These are phyloP conservation scores for Mallotus japonicus DNA, from an alignment of 441 rosid genomes.

Conservation along the genomic window DNA sequence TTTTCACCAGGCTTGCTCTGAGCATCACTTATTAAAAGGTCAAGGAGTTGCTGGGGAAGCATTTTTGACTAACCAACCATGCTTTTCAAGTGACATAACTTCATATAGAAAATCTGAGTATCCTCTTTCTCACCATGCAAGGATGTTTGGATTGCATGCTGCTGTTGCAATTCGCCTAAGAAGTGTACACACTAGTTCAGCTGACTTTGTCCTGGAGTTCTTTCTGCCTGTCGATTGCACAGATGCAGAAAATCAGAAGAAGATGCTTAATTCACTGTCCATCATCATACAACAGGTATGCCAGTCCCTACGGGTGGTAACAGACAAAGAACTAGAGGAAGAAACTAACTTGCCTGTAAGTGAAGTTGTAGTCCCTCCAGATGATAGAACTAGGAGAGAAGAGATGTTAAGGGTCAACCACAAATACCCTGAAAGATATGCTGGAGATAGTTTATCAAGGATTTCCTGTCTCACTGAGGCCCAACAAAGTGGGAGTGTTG, in stretches of 20 bases:
- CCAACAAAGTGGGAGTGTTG: slow-evolving; percentile 30
- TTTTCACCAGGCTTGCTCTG: slow-evolving; percentile 89
- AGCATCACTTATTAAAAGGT: slow-evolving; percentile 87
- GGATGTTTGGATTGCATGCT: slow-evolving; percentile 66
- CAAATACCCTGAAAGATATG: slow-evolving; percentile 34
- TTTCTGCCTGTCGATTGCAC: slow-evolving; percentile 73
- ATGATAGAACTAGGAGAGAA: slow-evolving; percentile 31
- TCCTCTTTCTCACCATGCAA: slow-evolving; percentile 91
- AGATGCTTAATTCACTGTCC: slow-evolving; percentile 66
- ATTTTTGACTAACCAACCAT: slow-evolving; percentile 75
- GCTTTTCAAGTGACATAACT: slow-evolving; percentile 74
- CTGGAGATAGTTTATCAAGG: slow-evolving; percentile 37
- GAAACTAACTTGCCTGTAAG: slow-evolving; percentile 37
- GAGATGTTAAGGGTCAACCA: slow-evolving; percentile 29
- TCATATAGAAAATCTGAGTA: slow-evolving; percentile 57
- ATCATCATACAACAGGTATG: slow-evolving; percentile 62
- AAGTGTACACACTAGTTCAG: slow-evolving; percentile 56
- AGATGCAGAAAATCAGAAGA: slow-evolving; percentile 58
- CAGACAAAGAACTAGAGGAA: slow-evolving; percentile 65
- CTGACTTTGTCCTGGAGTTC: slow-evolving; percentile 84
- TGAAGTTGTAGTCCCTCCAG: slow-evolving; percentile 35
- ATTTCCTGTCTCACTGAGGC: slow-evolving; percentile 27
- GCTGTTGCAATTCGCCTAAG: slow-evolving; percentile 86
- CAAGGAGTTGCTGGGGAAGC: slow-evolving; percentile 89
- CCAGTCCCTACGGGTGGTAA: slow-evolving; percentile 63